A percentile compares a stretch with the other conserved stretches of the same genome.
Evolutionary conservation across 179 eudicot genomes (phyloP).

Genomic region (Dionaea muscipula): DNA sequence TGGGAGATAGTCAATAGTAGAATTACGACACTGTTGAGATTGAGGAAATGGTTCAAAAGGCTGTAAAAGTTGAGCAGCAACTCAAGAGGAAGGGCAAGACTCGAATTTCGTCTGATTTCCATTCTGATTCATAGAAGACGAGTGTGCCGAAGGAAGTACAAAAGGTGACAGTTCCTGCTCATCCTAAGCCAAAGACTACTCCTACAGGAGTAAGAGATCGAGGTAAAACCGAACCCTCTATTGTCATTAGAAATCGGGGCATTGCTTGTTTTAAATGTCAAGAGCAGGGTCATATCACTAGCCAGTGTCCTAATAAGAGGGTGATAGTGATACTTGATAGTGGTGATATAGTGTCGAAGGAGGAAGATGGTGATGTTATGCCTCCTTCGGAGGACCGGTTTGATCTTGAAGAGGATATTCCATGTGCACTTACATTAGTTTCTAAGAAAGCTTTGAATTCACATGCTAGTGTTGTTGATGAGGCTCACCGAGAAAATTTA

Average conservation of each 20-base stretch:
- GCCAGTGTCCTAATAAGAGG: background rate
- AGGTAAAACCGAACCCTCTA: background rate
- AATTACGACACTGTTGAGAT: background rate
- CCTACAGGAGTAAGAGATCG: background rate
- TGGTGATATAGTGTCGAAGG: too few species aligned
- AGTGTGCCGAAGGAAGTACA: too few species aligned
- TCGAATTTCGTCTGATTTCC: too few species aligned
- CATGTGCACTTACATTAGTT: too few species aligned
- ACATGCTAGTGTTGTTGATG: too few species aligned
- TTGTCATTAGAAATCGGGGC: background rate
- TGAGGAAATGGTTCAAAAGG: background rate
- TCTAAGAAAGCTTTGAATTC: too few species aligned
- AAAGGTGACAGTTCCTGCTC: background rate
- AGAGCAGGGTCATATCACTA: background rate
- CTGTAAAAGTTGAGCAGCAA: slow-evolving; percentile 1
- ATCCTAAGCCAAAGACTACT: background rate
- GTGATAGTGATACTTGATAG: too few species aligned
- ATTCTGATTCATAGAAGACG: too few species aligned
- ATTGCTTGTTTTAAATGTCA: background rate
- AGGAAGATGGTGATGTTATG: too few species aligned
- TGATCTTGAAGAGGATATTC: too few species aligned
- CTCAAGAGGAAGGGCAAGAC: background rate
- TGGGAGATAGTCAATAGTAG: background rate
- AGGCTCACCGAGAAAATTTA: background rate
- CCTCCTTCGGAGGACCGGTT: too few species aligned